Evolutionary conservation across 2,329 filamentous ascomycete genomes (phyloP), one percentile per base, ranked within the genome.

Genomic region (Bipolaris gigantea): DNA sequence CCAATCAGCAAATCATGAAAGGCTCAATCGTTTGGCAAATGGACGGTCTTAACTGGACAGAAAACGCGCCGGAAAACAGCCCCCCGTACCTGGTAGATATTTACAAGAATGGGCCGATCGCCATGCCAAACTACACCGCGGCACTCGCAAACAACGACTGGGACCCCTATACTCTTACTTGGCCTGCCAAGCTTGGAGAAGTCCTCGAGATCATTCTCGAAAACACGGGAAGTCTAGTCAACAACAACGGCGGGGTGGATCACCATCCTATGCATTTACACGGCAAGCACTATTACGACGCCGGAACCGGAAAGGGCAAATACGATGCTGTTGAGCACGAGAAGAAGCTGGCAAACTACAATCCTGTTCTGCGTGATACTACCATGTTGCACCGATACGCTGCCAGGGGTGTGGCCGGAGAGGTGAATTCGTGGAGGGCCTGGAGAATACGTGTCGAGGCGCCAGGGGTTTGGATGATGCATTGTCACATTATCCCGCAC

Each of bases 401-500:
- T 0, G 59, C 70, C 3, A 75, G 74, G 21, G 79, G 76, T 0
- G 59, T 58, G 2, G 66, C 77, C 0, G 71, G 77, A 4, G 65
- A 74, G 5, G 76, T 76, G 2, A 74, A 77, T 0, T 83, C 85
- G 0, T 88, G 85, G 85, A 74, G 85, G 18, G 84, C 78, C 0
- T 87, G 84, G 85, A 75, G 85, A 9, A 69, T 86, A 1, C 74
- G 82, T 3, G 79, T 85, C 2, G 34, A 60, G 19, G 71, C 80
- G 51, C 69, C 80, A 0, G 84, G 84, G 0, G 82, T 82, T 3
- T 86, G 83, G 83, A 82, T 86, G 81, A 74, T 86, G 57, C 84
- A 86, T 66, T 86, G 84, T 57, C 84, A 86, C 65, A 79, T 82
- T 15, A 58, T 82, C 45, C 79, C 80, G 49, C 84, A 86, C 64